phyloP scores from a whole-genome alignment of 2,329 filamentous ascomycete species.

The Metarhizium guizhouense region DNA sequence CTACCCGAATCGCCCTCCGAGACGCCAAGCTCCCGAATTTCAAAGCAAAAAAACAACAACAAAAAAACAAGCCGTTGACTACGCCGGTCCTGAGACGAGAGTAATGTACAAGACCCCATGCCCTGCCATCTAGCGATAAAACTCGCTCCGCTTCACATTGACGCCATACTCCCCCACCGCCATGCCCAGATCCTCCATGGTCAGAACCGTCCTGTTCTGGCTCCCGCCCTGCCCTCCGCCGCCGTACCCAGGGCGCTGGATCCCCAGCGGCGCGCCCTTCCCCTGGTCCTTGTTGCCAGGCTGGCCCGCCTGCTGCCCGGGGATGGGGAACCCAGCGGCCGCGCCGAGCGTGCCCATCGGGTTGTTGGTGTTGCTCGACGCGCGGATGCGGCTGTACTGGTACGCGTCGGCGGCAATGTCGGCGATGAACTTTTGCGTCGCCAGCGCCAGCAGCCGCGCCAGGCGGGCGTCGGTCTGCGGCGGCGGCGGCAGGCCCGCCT shows the following conservation, averaged over 20 bases:
- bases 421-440: constrained; percentile 98
- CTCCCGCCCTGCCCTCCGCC: constrained; percentile 83
- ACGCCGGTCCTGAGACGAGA: no score
- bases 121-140: constrained; percentile 59
- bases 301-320: constrained; percentile 52
- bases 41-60: constrained; percentile 4
- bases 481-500: constrained; percentile 86
- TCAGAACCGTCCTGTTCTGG: constrained; percentile 87
- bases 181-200: constrained; percentile 98
- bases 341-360: constrained; percentile 81
- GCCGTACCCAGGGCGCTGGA: constrained; percentile 70
- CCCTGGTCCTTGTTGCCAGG: constrained; percentile 48
- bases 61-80: not conserved
- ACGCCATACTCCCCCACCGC: constrained; percentile 96
- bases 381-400: constrained; percentile 91
- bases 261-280: constrained; percentile 54
- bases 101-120: not conserved
- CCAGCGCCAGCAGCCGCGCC: constrained; percentile 85
- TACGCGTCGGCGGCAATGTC: constrained; percentile 97
- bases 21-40: not conserved
- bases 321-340: constrained; percentile 58
- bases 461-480: constrained; percentile 85
- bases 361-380: constrained; percentile 80
- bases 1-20: not conserved
- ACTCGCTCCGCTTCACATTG: constrained; percentile 94